Conservation (phyloP, 345 rosid genomes). For the Acer yangbiense region DNA sequence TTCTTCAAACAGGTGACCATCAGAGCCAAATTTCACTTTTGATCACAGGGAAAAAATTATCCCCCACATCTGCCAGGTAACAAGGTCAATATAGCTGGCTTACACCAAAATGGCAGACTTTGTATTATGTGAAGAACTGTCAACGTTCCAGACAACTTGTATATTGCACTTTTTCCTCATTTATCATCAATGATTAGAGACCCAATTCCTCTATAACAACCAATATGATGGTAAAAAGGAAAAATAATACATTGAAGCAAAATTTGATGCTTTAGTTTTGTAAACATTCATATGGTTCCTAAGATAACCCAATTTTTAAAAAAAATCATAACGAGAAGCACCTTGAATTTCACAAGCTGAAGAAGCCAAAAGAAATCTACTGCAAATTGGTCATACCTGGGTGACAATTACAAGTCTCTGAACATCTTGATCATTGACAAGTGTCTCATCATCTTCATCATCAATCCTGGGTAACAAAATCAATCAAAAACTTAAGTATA, state of each 20-base stretch:
- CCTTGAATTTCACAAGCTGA: background rate
- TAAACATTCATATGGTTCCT: background rate
- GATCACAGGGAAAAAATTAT: background rate
- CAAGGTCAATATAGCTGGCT: background rate
- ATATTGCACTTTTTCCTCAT: background rate
- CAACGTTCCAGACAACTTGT: background rate
- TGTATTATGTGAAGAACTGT: background rate
- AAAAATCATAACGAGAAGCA: background rate
- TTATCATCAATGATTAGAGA: background rate
- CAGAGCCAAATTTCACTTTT: background rate
- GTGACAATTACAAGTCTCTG: conserved; percentile 95
- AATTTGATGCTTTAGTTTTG: background rate
- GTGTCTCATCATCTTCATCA: conserved; percentile 78
- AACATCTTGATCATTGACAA: conserved; percentile 79
- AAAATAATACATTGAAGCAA: background rate
- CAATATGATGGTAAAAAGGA: background rate
- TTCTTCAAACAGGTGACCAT: background rate
- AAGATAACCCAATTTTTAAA: background rate
- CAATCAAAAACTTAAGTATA: conserved; percentile 15
- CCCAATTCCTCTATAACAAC: background rate
- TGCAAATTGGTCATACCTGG: conserved; percentile 53
- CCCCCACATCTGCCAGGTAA: background rate
- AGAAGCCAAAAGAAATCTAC: background rate
- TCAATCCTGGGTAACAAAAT: conserved; percentile 53
- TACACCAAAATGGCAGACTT: background rate